These are phyloP conservation scores for Sparassis latifolia DNA, from an alignment of 1,284 basidiomycete genomes.

Conservation along the genomic window DNA sequence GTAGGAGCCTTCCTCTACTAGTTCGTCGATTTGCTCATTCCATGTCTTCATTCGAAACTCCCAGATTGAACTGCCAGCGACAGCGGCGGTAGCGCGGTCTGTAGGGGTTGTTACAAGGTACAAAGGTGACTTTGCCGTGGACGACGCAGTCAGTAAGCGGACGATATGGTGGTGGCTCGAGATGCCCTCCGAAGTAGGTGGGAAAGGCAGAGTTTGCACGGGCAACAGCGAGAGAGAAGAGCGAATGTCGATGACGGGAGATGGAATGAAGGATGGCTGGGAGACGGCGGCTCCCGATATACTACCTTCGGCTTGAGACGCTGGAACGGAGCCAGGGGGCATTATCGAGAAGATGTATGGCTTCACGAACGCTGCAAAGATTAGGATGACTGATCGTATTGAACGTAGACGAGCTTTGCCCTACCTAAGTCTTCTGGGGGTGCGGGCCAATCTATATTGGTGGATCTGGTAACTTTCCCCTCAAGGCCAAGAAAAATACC, in stretches of 20 bases:
- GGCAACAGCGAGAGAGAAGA: conserved; percentile 67
- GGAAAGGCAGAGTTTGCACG: conserved; percentile 63
- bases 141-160: conserved; percentile 51
- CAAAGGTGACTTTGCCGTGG: conserved; percentile 48
- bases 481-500: conserved; percentile 71
- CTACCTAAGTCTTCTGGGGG: conserved; percentile 78
- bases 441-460: conserved; percentile 70
- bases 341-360: conserved; percentile 84
- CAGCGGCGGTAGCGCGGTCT: conserved; percentile 54
- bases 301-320: conserved; percentile 16
- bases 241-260: conserved; percentile 70
- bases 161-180: conserved; percentile 40
- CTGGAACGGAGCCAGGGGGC: conserved; percentile 56
- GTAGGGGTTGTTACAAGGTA: conserved; percentile 70
- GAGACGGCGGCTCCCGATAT: conserved; percentile 7
- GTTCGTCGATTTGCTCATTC: conserved; percentile 80
- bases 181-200: conserved; percentile 38
- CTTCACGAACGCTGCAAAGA: conserved; percentile 58
- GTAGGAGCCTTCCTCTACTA: conserved; percentile 70
- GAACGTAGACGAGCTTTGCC: conserved; percentile 9
- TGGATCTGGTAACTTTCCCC: conserved; percentile 54
- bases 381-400: not conserved
- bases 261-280: conserved; percentile 34
- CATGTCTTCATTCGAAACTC: conserved; percentile 66
- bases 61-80: conserved; percentile 78